These are phyloP conservation scores for Xylaria sp. DNA, from an alignment of 2,329 filamentous ascomycete species.

Conservation along the genomic window DNA sequence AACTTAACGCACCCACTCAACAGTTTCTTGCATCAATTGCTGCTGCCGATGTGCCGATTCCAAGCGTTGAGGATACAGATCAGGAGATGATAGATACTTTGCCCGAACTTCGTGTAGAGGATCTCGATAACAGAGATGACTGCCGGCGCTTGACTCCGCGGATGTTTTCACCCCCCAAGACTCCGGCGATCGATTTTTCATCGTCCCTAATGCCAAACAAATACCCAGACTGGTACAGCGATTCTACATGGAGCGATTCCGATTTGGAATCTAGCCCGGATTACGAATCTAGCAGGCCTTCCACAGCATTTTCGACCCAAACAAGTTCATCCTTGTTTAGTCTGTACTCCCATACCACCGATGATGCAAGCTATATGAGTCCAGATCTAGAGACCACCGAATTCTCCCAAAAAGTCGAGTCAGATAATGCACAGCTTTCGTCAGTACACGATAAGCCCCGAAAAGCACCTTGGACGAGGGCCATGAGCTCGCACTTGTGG, in stretches of 20 bases:
- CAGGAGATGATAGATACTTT: slow-evolving; percentile 51
- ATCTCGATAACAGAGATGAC: slow-evolving; percentile 40
- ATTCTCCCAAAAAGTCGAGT: slow-evolving; percentile 30
- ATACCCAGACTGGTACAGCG: slow-evolving; percentile 65
- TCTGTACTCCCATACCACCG: slow-evolving; percentile 60
- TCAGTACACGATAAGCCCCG: slow-evolving; percentile 43
- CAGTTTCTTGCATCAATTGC: slow-evolving; percentile 72
- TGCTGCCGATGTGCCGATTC: slow-evolving; percentile 67
- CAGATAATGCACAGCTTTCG: slow-evolving; percentile 9
- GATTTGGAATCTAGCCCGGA: slow-evolving; percentile 61
- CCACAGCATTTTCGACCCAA: slow-evolving; percentile 63
- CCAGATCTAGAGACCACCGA: slow-evolving; percentile 52
- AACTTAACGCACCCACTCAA: slow-evolving; percentile 63
- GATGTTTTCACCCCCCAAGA: slow-evolving; percentile 62
- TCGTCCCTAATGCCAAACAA: slow-evolving; percentile 52
- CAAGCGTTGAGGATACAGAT: slow-evolving; percentile 64
- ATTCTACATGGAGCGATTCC: slow-evolving; percentile 60
- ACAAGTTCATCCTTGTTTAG: slow-evolving; percentile 64
- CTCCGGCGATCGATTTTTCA: slow-evolving; percentile 56
- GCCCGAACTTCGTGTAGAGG: slow-evolving; percentile 44
- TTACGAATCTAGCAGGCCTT: slow-evolving; percentile 64
- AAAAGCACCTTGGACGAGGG: slow-evolving; percentile 66
- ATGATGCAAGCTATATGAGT: slow-evolving; percentile 60
- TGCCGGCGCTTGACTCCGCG: slow-evolving; percentile 46
- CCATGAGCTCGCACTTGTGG: slow-evolving; percentile 71